Conservation (phyloP, 805 yeast genomes). For the Candida manassasensis region DNA sequence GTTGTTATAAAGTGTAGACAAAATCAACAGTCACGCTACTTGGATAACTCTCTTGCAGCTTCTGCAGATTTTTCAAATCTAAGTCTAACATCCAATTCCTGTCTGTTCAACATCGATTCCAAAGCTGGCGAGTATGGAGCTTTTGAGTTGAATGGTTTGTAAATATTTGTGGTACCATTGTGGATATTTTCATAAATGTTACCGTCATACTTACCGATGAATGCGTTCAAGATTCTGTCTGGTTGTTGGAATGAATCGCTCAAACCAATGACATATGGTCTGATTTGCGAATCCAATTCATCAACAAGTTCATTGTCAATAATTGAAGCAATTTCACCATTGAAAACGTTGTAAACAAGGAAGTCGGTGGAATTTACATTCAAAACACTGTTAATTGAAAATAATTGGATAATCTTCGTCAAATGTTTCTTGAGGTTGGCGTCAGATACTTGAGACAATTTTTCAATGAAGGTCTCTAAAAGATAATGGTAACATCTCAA, state of each 20-base stretch:
- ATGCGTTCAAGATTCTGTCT: constrained; percentile 39
- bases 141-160: constrained; percentile 31
- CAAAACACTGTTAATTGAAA: constrained; percentile 50
- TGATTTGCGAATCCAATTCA: constrained; percentile 25
- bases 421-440: constrained; percentile 46
- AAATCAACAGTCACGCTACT: too few relatives aligned
- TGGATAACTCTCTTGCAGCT: constrained; percentile 28
- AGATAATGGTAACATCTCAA: constrained; percentile 48
- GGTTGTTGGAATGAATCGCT: constrained; percentile 43
- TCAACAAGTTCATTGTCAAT: constrained; percentile 3
- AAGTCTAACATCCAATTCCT: constrained; percentile 31
- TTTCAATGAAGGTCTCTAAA: constrained; percentile 34
- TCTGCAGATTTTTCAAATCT: constrained; percentile 34
- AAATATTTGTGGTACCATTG: constrained; percentile 28
- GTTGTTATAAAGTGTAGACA: too few relatives aligned
- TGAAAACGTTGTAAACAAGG: constrained; percentile 56
- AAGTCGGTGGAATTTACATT: constrained; percentile 71
- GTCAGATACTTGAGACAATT: constrained; percentile 31
- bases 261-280: constrained; percentile 38
- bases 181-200: constrained; percentile 42
- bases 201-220: constrained; percentile 40
- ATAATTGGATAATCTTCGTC: constrained; percentile 52
- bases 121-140: constrained; percentile 38
- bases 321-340: constrained; percentile 28
- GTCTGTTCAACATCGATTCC: constrained; percentile 39